Evolutionary conservation across 106 monocot genomes (phyloP), one percentile per base, ranked within the genome.

Genomic region (Alisma plantagoaquatica): DNA sequence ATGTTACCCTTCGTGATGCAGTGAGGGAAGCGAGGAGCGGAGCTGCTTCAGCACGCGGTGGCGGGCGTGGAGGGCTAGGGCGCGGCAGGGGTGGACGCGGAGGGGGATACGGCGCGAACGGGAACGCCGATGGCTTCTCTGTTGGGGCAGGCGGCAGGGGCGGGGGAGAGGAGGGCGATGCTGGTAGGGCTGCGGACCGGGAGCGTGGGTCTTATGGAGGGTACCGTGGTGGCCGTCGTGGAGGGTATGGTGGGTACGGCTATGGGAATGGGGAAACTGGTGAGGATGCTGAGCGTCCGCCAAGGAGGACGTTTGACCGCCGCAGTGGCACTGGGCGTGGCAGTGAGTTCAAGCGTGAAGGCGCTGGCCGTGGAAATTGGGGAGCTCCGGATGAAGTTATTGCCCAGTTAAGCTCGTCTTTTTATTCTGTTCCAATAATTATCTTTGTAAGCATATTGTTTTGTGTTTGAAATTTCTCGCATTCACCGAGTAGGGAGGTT

Each of bases 321-420:
- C 70, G 49, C 18, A 92, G 92, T 56, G 92, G 92, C 1, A 92
- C 92, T 5, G 92, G 92, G 1, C 82, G 82, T 63, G 82, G 86
- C 3, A 73, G 67, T 59, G 92, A 82, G 46, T 41, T 82, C 46
- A 92, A 92, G 54, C 72, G 85, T 32, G 82, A 86, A 0, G 92
- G 92, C 3, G 60, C 82, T 19, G 92, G 92, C 14, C 74, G 82
- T 51, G 92, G 85, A 7, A 92, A 92, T 53, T 92, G 92, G 86
- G 92, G 92, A 16, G 71, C 73, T 7, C 35, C 53, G 12, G 85
- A 91, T 65, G 81, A 91, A 32, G 63, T 62, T 6, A 18, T 65
- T 31, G 17, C 75, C 22, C 78, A 85, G 81, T 82, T 80, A 61
- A 72, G 68, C 45, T 49, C 25, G 10, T 3, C 2, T 61, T 10